These are phyloP conservation scores for Pugionium cornutum DNA, from an alignment of 345 rosid species.

Conservation along the genomic window DNA sequence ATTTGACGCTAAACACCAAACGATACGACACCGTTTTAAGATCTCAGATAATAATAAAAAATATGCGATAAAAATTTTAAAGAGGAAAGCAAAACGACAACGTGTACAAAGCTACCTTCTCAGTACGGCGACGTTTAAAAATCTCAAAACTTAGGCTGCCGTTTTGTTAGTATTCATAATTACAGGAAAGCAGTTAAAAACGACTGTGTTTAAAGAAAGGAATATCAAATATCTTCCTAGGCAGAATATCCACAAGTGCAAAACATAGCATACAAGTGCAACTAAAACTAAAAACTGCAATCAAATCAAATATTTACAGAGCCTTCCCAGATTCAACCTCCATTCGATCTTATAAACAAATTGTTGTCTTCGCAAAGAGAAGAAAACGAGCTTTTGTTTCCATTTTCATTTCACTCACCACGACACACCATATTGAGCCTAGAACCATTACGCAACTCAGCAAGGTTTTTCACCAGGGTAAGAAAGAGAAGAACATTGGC, in stretches of 20 bases:
- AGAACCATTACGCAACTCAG: conserved; percentile 8
- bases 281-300: conserved; percentile 16
- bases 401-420: conserved; percentile 22
- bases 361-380: conserved; percentile 30
- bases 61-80: background rate
- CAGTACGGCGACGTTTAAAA: background rate
- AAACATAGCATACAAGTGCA: conserved; percentile 21
- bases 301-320: conserved; percentile 32
- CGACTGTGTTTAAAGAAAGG: too few relatives aligned
- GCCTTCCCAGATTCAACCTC: conserved; percentile 24
- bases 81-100: background rate
- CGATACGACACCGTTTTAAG: background rate
- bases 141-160: too few relatives aligned
- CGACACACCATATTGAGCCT: too few relatives aligned
- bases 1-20: background rate
- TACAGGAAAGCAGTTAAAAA: too few relatives aligned
- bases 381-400: conserved; percentile 4
- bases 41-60: too few relatives aligned
- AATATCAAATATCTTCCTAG: too few relatives aligned
- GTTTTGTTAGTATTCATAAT: too few relatives aligned
- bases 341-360: conserved; percentile 34
- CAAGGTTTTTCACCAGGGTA: background rate
- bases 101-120: background rate
- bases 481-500: conserved; percentile 9
- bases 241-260: conserved; percentile 4